phyloP scores from a whole-genome alignment of 495 filamentous ascomycete genomes.

The Penicillium ucsense region DNA sequence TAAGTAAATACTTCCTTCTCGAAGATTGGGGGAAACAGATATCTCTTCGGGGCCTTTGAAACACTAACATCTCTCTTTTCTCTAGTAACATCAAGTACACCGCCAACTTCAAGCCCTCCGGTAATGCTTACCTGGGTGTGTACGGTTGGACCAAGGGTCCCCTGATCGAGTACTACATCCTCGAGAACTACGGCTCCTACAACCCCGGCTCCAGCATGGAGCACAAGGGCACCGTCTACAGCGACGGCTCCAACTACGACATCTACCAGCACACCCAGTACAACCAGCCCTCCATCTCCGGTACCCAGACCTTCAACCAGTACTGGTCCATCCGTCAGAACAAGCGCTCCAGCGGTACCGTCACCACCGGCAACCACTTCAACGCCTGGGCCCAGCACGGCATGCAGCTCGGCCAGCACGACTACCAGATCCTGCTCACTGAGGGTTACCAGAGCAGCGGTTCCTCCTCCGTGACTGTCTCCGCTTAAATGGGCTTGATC shows the following conservation, averaged over 20 bases:
- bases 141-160: slow-evolving; percentile 57
- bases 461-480: slow-evolving; percentile 40
- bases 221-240: slow-evolving; percentile 42
- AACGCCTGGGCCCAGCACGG: slow-evolving; percentile 45
- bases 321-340: slow-evolving; percentile 49
- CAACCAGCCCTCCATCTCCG: slow-evolving; percentile 52
- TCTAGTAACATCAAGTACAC: slow-evolving; percentile 43
- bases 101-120: slow-evolving; percentile 44
- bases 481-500: background rate
- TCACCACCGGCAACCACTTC: slow-evolving; percentile 50
- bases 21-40: too few relatives aligned
- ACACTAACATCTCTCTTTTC: background rate
- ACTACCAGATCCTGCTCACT: slow-evolving; percentile 53
- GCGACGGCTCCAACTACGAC: slow-evolving; percentile 55
- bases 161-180: slow-evolving; percentile 55
- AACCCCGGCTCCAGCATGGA: slow-evolving; percentile 27
- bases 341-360: slow-evolving; percentile 44
- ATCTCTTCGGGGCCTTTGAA: too few relatives aligned
- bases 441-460: slow-evolving; percentile 51
- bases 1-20: slow-evolving; percentile 8
- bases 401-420: slow-evolving; percentile 42
- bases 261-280: slow-evolving; percentile 49
- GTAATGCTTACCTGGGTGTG: slow-evolving; percentile 50
- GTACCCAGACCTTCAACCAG: slow-evolving; percentile 52
- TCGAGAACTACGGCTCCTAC: slow-evolving; percentile 48